Base-by-base conservation (phyloP, 345 rosid species). In the Rhodomyrtus tomentosa region DNA sequence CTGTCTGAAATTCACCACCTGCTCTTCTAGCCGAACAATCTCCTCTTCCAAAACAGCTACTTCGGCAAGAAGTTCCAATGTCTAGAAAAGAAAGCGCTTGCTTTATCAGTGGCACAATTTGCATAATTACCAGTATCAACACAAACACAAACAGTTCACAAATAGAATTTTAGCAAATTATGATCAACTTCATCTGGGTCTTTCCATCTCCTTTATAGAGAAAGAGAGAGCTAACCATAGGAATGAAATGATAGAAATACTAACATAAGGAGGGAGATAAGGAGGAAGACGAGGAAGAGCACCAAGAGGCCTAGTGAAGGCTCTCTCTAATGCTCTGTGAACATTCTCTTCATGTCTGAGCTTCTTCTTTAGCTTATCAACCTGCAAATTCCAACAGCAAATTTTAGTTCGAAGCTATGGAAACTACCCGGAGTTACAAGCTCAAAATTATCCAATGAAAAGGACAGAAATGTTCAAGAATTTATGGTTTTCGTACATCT, bases 41-140 rank as follows among this genome's bases (percentile, higher is more conserved):
- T 97, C 99, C 87, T 97, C 99, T 87, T 97, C 99, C 88, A 97
- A 88, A 81, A 97, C 98, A 84, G 99, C 99, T 59, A 97, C 98
- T 90, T 97, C 99, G 84, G 99, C 99, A 40, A 97, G 96, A 82
- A 97, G 95, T 92, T 97, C 98, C 86, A 96, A 87, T 85, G 96
- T 97, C 99, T 97, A 81, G 84, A 91, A 56, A 29, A 81, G 52
- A 58, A 24, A 58, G 42, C 50, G 50, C 80, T 62, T 48, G 27
- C 48, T 49, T 68, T 50, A 54, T 36, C 72, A 53, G 48, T 54
- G 25, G 29, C 22, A 20, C 42, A 62, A 62, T 62, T 62, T 32
- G 76, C 76, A 18, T 9, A 62, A 62, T 62, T 62, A 62, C 21
- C 12, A 38, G 42, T 7, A 16, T 32, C 42, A 32, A 32, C 12